phyloP scores from a whole-genome alignment of 2,329 filamentous ascomycete species.

The Dactylonectria estremocensis region DNA sequence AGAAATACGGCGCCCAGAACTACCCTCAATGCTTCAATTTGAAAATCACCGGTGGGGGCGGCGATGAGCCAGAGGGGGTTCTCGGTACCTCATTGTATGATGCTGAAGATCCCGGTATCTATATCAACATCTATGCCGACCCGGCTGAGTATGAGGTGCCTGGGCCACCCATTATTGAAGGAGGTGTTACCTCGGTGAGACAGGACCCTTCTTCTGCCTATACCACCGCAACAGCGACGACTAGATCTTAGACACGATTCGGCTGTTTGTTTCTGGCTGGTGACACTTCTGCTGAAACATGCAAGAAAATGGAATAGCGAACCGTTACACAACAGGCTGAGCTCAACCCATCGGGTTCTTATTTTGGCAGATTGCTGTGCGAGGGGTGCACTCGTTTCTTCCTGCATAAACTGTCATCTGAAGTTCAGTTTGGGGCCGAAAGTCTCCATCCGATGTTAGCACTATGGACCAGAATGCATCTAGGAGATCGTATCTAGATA shows the following conservation, averaged over 20 bases:
- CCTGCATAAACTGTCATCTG: no score
- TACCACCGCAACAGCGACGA: conserved; percentile 44
- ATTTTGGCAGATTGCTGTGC: no score
- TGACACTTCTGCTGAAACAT: neutral
- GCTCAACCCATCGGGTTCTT: no score
- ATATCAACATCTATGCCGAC: conserved; percentile 54
- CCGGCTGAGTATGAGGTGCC: conserved; percentile 51
- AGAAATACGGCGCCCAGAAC: conserved; percentile 62
- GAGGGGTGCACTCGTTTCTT: no score
- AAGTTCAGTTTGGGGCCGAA: no score
- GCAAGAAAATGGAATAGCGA: neutral
- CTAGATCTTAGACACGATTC: conserved; percentile 33
- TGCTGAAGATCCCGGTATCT: conserved; percentile 53
- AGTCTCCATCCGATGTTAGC: no score
- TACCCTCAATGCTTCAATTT: conserved; percentile 70
- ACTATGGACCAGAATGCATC: no score
- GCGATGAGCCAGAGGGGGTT: conserved; percentile 51
- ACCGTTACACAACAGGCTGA: conserved; percentile 1
- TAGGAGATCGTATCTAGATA: no score
- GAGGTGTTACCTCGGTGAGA: conserved; percentile 45
- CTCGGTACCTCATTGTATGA: conserved; percentile 57
- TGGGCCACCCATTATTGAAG: conserved; percentile 49
- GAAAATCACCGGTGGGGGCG: conserved; percentile 60
- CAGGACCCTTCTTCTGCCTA: conserved; percentile 46
- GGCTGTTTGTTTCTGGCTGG: neutral